Percentiles rank a stretch among this genome's conserved stretches.
Conservation (phyloP, 2,329 filamentous ascomycete species). For the Exutisphaerella laricina region DNA sequence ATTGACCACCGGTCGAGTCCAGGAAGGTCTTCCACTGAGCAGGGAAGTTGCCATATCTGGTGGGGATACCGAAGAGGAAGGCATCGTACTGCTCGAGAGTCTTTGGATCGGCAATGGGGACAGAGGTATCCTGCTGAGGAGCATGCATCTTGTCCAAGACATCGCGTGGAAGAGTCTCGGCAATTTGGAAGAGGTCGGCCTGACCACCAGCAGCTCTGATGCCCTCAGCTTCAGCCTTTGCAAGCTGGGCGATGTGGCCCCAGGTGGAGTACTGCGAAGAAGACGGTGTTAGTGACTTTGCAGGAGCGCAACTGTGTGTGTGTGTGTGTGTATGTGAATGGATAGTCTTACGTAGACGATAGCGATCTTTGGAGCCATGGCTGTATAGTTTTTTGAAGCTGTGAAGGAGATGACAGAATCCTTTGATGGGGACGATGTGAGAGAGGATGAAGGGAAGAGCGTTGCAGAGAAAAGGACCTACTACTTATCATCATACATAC, state of each 20-base stretch:
- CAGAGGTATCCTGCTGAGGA: constrained; percentile 62
- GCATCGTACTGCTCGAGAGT: constrained; percentile 72
- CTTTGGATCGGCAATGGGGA: constrained; percentile 56
- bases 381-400: too few relatives aligned
- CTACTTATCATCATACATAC: too few relatives aligned
- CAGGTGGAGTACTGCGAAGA: constrained; percentile 19
- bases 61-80: constrained; percentile 81
- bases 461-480: too few relatives aligned
- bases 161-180: constrained; percentile 80
- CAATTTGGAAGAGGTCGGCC: constrained; percentile 78
- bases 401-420: constrained; percentile 2
- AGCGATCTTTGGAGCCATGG: constrained; percentile 85
- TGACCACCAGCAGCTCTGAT: constrained; percentile 80
- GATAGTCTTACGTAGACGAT: constrained; percentile 80
- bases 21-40: constrained; percentile 92
- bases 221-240: constrained; percentile 84
- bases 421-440: not conserved
- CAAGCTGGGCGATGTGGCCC: constrained; percentile 74
- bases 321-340: too few relatives aligned
- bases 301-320: too few relatives aligned
- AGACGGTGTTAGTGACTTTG: not conserved
- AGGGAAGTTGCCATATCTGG: constrained; percentile 94
- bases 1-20: constrained; percentile 72
- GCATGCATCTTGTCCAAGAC: constrained; percentile 89
- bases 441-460: not conserved